Evolutionary conservation across 805 yeast species (phyloP), one percentile per base, ranked within the genome.

Genomic region (Yamadazyma phyllophila): DNA sequence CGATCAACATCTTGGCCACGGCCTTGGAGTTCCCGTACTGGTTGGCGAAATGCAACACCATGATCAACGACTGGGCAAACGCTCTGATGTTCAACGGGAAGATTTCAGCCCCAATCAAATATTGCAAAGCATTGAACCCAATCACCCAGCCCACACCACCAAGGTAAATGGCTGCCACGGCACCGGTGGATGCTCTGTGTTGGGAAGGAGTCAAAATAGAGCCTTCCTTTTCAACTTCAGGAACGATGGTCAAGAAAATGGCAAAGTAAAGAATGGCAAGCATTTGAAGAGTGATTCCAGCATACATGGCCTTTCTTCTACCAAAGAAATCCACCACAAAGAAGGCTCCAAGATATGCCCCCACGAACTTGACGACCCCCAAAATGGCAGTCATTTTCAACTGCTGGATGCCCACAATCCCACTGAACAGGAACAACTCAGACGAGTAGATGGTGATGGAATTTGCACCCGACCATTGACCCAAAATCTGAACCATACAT

Each of bases 391-490:
- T 76, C 70, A 75, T 74, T 43, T 64, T 65, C 57, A 76, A 60
- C 42, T 66, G 56, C 35, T 67, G 67, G 36, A 70, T 66, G 20
- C 75, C 76, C 7, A 57, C 54, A 43, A 71, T 66, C 36, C 83
- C 82, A 43, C 73, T 71, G 47, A 76, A 61, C 3, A 67, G 69
- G 48, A 78, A 74, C 36, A 79, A 60, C 41, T 76, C 78, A 2
- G 83, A 77, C 31, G 83, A 77, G 52, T 80, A 80, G 40, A 78
- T 76, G 2, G 83, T 79, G 38, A 80, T 63, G 7, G 82, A 72
- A 51, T 73, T 74, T 6, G 82, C 78, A 43, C 82, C 82, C 14
- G 79, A 71, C 83, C 83, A 80, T 61, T 80, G 83, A 30, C 76
- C 76, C 35, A 79, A 63, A 11, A 78, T 33, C 58, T 78, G 83